Evolutionary conservation across 345 rosid genomes (phyloP).

Genomic region (Populus tremula): DNA sequence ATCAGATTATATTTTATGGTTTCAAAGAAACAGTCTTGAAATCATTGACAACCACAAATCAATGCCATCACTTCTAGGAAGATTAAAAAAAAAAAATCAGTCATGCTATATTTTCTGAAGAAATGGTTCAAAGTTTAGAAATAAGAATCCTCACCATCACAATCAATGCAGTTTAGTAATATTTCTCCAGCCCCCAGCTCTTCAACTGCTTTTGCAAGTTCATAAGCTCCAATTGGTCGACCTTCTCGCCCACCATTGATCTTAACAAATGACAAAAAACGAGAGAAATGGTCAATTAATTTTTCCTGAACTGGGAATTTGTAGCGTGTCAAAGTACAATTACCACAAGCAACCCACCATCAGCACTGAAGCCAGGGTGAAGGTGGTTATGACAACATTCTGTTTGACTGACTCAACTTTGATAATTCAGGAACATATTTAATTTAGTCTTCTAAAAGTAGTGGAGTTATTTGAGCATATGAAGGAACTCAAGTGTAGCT

Average conservation of each 20-base stretch:
- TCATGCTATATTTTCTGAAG: background rate
- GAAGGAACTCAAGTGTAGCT: background rate
- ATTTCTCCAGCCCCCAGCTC: slow-evolving; percentile 97
- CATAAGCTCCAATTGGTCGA: slow-evolving; percentile 93
- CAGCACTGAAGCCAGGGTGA: background rate
- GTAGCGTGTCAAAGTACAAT: background rate
- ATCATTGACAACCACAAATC: background rate
- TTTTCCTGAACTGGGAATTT: background rate
- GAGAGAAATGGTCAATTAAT: background rate
- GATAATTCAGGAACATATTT: background rate
- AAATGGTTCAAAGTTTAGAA: background rate
- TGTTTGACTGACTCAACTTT: background rate
- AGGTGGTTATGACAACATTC: background rate
- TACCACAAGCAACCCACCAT: background rate
- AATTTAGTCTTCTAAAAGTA: background rate
- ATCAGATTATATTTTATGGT: background rate
- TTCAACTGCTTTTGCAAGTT: slow-evolving; percentile 95
- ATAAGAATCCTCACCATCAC: slow-evolving; percentile 61
- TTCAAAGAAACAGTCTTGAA: background rate
- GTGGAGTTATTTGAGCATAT: background rate
- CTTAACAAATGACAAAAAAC: slow-evolving; percentile 29
- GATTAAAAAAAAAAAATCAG: background rate
- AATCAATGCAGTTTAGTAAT: slow-evolving; percentile 88
- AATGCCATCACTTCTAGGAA: background rate
- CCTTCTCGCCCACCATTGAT: slow-evolving; percentile 97